Conservation (phyloP, 129 eudicot genomes). For the Scalesia atractyloides region DNA sequence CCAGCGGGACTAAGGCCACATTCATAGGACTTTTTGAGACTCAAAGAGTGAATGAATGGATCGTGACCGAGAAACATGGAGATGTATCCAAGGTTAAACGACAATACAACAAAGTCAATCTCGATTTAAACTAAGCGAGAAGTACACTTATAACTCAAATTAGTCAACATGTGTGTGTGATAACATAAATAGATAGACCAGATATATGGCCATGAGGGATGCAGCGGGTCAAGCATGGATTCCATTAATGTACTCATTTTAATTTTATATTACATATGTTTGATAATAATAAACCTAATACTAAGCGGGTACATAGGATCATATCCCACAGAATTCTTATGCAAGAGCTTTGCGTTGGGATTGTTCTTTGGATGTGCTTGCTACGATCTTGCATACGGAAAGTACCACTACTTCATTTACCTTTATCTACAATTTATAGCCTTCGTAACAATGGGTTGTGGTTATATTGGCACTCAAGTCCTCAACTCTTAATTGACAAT, state of each 20-base stretch:
- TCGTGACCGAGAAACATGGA: constrained; percentile 70
- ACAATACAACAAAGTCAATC: constrained; percentile 41
- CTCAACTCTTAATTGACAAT: neutral
- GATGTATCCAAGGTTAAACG: constrained; percentile 45
- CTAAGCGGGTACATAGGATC: neutral
- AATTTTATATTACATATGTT: no score
- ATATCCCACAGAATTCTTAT: constrained; percentile 43
- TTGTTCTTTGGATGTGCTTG: constrained; percentile 62
- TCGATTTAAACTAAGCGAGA: constrained; percentile 47
- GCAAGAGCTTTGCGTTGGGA: constrained; percentile 59
- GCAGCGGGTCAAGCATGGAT: no score
- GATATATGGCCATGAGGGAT: no score
- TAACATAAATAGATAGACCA: no score
- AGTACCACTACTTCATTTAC: constrained; percentile 64
- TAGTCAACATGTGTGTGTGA: no score
- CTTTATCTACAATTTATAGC: constrained; percentile 74
- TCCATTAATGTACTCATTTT: no score
- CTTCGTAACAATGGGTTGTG: constrained; percentile 26
- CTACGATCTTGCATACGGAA: constrained; percentile 66
- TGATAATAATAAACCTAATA: neutral
- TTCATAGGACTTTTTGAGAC: constrained; percentile 67
- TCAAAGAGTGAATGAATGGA: constrained; percentile 67
- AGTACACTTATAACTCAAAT: constrained; percentile 30
- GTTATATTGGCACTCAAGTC: neutral
- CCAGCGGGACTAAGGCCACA: constrained; percentile 73